Evolutionary conservation across 208 protist genomes (phyloP).

Genomic region (Polymyxa betae): DNA sequence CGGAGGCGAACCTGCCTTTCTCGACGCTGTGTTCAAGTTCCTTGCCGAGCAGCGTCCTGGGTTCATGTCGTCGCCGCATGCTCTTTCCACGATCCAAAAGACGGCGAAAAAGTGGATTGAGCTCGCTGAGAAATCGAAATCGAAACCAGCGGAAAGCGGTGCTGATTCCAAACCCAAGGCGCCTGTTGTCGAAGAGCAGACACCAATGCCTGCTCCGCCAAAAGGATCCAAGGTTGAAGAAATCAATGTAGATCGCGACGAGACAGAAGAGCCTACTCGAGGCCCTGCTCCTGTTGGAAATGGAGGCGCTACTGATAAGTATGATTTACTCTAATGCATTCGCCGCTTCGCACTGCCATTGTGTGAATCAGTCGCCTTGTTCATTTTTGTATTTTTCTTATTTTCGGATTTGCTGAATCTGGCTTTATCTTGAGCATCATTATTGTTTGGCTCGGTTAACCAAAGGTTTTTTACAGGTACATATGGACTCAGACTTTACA

Average conservation of each 20-base stretch:
- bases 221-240: neutral
- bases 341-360: neutral
- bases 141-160: neutral
- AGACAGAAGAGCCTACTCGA: neutral
- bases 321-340: neutral
- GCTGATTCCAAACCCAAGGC: too few relatives aligned
- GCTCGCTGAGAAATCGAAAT: neutral
- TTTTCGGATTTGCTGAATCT: neutral
- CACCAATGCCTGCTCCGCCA: neutral
- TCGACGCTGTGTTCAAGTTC: conserved; percentile 28
- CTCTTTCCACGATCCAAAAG: neutral
- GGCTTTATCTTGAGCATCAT: too few relatives aligned
- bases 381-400: neutral
- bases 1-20: conserved; percentile 12
- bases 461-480: conserved; percentile 54
- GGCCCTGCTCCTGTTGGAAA: conserved; percentile 50
- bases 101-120: conserved; percentile 22
- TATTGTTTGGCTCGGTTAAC: too few relatives aligned
- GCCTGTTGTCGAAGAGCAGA: neutral
- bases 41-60: neutral
- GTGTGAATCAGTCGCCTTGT: too few relatives aligned
- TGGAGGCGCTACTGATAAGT: conserved; percentile 56
- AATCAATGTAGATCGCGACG: neutral
- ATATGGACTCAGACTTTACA: conserved; percentile 68
- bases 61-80: neutral